Base-by-base conservation (phyloP, 2,329 filamentous ascomycete species). In the Colletotrichum eleusines region DNA sequence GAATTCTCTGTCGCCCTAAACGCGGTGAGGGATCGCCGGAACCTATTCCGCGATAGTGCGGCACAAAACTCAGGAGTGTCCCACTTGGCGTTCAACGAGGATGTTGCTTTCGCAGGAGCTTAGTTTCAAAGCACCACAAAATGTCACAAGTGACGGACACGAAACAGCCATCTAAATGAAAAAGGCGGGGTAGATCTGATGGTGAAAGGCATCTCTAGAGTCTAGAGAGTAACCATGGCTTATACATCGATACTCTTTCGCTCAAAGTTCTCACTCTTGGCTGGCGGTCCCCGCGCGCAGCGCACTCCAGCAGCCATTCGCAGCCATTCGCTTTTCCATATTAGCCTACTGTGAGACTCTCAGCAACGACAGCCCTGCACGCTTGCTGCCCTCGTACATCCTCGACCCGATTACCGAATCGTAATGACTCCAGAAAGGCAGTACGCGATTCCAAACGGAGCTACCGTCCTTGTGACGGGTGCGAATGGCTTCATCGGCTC, bases 401-500 rank as follows among this genome's bases (percentile, higher is more conserved):
- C 46, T 44, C 38, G 42, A 23, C 28, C 16, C 23, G 26, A 61
- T 42, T 54, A 60, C n/a, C 28, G n/a, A 57, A 40, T 51, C n/a
- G 28, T 42, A 58, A 67, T 70, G 68, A 53, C 66, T 38, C 60
- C 63, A 57, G 68, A 70, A 38, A 42, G 26, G 42, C 61, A 53
- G 18, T 67, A 57, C 48, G 68, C 63, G 26, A 70, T 71, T 44
- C 50, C 66, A 5, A 33, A 40, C 40, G 66, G 66, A 51, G 61
- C 66, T 7, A 66, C 55, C 9, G 74, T 84, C 31, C 77, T 80
- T 26, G 81, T 84, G 44, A 84, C 82, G 3, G 82, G 82, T 28
- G 80, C 79, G 68, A 84, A 83, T 71, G 82, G 82, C 70, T 82
- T 83, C 72, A 80, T 83, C 46, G 82, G 79, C 14, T 79, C 81